Evolutionary conservation across 2,329 filamentous ascomycete species (phyloP), one percentile per base, ranked within the genome.

Genomic region (Lecanoromycetidae sp.): DNA sequence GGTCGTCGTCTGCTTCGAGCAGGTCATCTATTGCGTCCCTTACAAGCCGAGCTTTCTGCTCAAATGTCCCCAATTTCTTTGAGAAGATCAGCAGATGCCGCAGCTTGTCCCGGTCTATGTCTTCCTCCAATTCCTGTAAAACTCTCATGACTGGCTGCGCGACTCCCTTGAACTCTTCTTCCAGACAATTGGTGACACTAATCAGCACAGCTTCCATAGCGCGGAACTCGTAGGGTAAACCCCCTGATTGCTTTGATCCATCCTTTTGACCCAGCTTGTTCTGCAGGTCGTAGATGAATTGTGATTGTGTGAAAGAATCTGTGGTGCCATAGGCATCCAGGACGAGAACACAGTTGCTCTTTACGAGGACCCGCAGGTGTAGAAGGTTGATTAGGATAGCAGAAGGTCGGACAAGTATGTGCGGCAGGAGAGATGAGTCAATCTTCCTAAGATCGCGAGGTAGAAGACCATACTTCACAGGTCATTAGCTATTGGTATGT

Each of bases 271-370:
- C 82, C 36, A 98, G 71, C 61, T 94, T 94, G 10, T 86, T 86
- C 63, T 96, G 87, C 17, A 98, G 70, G 60, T 96, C 91, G 66
- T 96, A 95, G 79, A 98, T 94, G 68, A 98, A 98, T 12, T 91
- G 79, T 3, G 87, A 94, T 63, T 96, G 91, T 26, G 90, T 87
- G 59, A 95, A 94, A 0, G 87, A 93, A 56, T 93, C 87, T 50
- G 87, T 88, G 33, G 87, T 91, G 25, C 91, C 91, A 65, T 94
- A 96, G 12, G 91, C 86, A 59, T 96, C 91, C 62, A 98, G 96
- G 4, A 98, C 81, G 20, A 98, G 77, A 5, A 98, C 87, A 20
- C 88, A 83, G 60, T 98, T 86, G 54, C 88, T 79, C 68, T 95
- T 95, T 63, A 98, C 94, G 20, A 98, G 75, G 44, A 94, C 91